Percentiles rank a stretch among this genome's conserved stretches.
Conservation (phyloP, 2,329 filamentous ascomycete genomes). For the Aspergillus puulaauensis region DNA sequence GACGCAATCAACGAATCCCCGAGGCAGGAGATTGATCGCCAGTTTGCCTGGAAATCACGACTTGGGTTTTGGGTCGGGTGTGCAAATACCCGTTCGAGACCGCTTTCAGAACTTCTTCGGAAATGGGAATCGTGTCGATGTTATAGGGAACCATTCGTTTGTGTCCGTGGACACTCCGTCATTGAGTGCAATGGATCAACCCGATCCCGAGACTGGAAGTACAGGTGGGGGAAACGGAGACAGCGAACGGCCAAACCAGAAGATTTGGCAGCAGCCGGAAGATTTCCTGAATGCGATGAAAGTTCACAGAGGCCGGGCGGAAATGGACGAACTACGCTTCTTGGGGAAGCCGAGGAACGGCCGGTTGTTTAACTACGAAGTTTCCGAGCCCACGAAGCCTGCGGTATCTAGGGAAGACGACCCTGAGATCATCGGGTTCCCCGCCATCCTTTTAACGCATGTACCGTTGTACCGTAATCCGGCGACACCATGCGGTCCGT, state of each 20-base stretch:
- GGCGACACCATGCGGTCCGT: slow-evolving; percentile 82
- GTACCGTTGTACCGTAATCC: slow-evolving; percentile 82
- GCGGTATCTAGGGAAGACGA: slow-evolving; percentile 21
- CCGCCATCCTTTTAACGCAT: slow-evolving; percentile 85
- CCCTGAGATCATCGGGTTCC: slow-evolving; percentile 59
- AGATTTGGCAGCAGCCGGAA: slow-evolving; percentile 73
- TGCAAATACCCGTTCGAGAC: slow-evolving; percentile 76
- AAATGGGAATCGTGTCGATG: slow-evolving; percentile 83
- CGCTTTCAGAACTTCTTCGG: slow-evolving; percentile 89
- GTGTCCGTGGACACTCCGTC: slow-evolving; percentile 89
- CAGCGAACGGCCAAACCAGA: slow-evolving; percentile 52
- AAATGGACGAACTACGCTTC: slow-evolving; percentile 66
- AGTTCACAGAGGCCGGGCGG: slow-evolving; percentile 64
- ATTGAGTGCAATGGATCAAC: slow-evolving; percentile 70
- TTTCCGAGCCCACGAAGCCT: slow-evolving; percentile 59
- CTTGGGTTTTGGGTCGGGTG: slow-evolving; percentile 81
- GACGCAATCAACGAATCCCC: slow-evolving; percentile 56
- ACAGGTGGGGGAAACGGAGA: slow-evolving; percentile 47
- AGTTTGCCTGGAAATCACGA: slow-evolving; percentile 95
- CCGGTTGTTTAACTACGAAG: slow-evolving; percentile 57
- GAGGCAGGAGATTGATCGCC: slow-evolving; percentile 74
- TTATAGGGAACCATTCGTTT: slow-evolving; percentile 93
- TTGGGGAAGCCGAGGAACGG: slow-evolving; percentile 62
- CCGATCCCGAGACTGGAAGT: slow-evolving; percentile 49
- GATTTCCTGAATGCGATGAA: slow-evolving; percentile 72